phyloP scores from a whole-genome alignment of 2,329 filamentous ascomycete genomes.

The Xylaria sp. region DNA sequence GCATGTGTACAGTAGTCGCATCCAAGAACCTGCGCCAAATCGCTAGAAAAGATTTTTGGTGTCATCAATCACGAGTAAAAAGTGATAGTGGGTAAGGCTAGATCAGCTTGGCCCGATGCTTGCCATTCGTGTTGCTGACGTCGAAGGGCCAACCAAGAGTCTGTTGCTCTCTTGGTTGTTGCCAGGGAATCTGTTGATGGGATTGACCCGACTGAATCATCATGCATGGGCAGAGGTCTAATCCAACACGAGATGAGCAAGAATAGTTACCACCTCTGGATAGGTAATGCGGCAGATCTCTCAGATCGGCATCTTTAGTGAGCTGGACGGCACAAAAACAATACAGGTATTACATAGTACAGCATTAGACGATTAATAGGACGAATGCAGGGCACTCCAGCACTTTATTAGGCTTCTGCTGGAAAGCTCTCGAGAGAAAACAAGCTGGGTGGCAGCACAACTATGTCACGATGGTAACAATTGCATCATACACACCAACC shows the following conservation, averaged over 20 bases:
- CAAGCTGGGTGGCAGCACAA: conserved; percentile 14
- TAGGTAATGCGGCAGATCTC: conserved; percentile 2
- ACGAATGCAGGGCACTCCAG: neutral
- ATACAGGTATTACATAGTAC: too few relatives aligned
- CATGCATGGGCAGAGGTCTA: neutral
- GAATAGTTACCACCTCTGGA: neutral
- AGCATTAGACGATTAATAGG: neutral
- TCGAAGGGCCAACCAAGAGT: neutral
- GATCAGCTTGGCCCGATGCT: neutral
- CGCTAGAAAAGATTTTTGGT: neutral
- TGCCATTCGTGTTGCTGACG: conserved; percentile 20
- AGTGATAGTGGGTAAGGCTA: neutral
- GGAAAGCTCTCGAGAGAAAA: conserved; percentile 1
- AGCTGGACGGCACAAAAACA: too few relatives aligned
- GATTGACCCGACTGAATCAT: conserved; percentile 3
- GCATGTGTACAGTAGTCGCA: neutral
- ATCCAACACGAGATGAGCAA: neutral
- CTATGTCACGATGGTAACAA: conserved; percentile 22
- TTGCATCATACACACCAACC: conserved; percentile 24
- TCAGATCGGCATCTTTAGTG: neutral
- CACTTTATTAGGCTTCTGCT: neutral
- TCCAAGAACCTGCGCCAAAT: neutral
- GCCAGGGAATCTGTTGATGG: neutral
- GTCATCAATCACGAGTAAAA: neutral
- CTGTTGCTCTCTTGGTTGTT: too few relatives aligned